Evolutionary conservation across 352 stramenopile species (phyloP), one percentile per base, ranked within the genome.

Genomic region (Phytopythium ostracodes): DNA sequence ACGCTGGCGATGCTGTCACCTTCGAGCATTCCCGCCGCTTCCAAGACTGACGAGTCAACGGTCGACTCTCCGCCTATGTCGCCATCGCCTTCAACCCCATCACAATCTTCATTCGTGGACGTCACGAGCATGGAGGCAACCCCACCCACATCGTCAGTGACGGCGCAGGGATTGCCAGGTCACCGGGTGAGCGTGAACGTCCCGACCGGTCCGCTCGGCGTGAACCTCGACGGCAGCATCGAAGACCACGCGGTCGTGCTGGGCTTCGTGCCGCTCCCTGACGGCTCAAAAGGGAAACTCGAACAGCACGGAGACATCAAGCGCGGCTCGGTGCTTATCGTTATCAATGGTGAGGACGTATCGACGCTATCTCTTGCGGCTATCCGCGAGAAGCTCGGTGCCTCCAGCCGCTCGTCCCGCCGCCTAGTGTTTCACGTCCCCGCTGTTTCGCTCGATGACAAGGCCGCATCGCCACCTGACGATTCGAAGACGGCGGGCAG

Each of bases 291-390:
- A 27, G 81, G 83, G 1, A 65, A 61, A 18, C 66, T 92, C 12
- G 85, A 92, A 57, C 64, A 59, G 11, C 72, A 82, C 55, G 83
- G 80, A 31, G 75, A 72, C 54, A 79, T 94, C 50, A 65, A 71
- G 0, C 55, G 63, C 14, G 85, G 85, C 14, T 84, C 81, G 7
- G 62, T 83, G 18, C 66, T 94, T 43, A 71, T 94, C 29, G 60
- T 65, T 14, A 85, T 94, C 62, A 89, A 94, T 50, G 80, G 74
- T 20, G 73, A 87, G 27, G 84, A 88, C 65, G 72, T 92, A 44
- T 81, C 76, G 9, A 70, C 67, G 43, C 53, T 75, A 11, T 64
- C 63, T 1, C 71, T 87, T 0, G 64, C 67, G n/a, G 64, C 75
- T 25, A 65, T 85, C 11, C 68, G 76, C 20, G 59, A 60, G n/a